These are phyloP conservation scores for Lavandula angustifolia DNA, from an alignment of 257 asterid species.

Conservation along the genomic window DNA sequence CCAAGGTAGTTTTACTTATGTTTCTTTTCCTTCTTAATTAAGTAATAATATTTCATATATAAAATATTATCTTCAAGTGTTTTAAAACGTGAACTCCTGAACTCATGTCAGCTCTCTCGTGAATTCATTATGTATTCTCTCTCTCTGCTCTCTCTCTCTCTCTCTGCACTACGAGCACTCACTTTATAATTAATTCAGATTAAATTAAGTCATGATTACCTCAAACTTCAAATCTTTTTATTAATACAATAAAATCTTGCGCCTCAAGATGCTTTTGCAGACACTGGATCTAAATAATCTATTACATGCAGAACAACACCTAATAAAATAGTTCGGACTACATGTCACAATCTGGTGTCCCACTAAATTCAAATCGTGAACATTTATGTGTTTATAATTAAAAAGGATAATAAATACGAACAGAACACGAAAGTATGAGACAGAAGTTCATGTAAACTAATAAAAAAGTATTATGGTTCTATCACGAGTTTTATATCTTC, in stretches of 20 bases:
- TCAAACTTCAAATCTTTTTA: not conserved
- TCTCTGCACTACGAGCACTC: not conserved
- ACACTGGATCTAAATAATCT: not conserved
- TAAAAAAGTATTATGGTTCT: too few relatives aligned
- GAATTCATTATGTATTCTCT: slow-evolving; percentile 3
- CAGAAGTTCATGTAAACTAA: too few relatives aligned
- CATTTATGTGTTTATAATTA: too few relatives aligned
- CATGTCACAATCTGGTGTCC: too few relatives aligned
- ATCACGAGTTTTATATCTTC: too few relatives aligned
- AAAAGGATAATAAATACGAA: too few relatives aligned
- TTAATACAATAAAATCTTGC: not conserved
- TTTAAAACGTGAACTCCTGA: slow-evolving; percentile 15
- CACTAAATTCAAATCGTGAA: too few relatives aligned
- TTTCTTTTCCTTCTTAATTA: not conserved
- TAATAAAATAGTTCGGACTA: too few relatives aligned
- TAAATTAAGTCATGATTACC: not conserved
- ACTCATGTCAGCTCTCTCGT: slow-evolving; percentile 1
- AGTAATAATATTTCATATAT: not conserved
- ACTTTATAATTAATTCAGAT: not conserved
- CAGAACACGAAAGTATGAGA: too few relatives aligned
- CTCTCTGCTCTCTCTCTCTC: not conserved
- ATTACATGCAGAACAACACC: too few relatives aligned
- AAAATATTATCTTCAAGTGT: not conserved
- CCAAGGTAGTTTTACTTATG: not conserved
- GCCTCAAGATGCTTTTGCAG: not conserved